Conservation (phyloP, 208 protist genomes). For the Phytomonas serpens region DNA sequence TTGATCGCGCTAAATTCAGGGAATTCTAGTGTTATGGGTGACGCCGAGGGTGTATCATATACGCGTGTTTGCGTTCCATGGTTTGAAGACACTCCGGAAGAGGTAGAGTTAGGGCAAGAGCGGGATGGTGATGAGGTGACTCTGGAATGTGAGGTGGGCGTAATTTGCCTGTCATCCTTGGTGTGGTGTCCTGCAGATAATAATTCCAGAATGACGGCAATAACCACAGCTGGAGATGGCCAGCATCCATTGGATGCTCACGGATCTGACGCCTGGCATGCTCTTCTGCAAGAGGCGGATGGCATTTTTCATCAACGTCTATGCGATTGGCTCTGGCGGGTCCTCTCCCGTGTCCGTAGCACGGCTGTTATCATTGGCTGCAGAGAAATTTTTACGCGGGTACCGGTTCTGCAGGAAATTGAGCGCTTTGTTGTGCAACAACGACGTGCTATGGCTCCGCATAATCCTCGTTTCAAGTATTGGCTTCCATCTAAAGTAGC, state of each 20-base stretch:
- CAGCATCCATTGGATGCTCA: neutral
- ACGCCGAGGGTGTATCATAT: neutral
- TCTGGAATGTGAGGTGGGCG: neutral
- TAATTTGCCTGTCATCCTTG: neutral
- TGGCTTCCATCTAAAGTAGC: conserved; percentile 61
- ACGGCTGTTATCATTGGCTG: conserved; percentile 61
- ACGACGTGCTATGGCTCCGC: conserved; percentile 21
- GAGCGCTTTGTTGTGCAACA: conserved; percentile 49
- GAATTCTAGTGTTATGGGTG: neutral
- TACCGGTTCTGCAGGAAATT: conserved; percentile 49
- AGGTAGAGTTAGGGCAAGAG: neutral
- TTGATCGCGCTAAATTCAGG: neutral
- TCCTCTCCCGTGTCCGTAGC: conserved; percentile 35
- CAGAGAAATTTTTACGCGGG: conserved; percentile 42
- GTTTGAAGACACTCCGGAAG: neutral
- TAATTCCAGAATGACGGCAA: neutral
- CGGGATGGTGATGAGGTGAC: neutral
- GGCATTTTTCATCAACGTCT: neutral
- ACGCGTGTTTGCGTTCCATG: neutral
- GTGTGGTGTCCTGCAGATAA: neutral
- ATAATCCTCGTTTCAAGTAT: conserved; percentile 23
- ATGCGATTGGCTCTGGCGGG: conserved; percentile 55
- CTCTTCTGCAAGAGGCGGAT: neutral
- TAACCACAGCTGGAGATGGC: neutral
- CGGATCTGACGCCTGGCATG: neutral